Base-by-base conservation (phyloP, 73 alveolate genomes). In the Paramecium octaurelia region DNA sequence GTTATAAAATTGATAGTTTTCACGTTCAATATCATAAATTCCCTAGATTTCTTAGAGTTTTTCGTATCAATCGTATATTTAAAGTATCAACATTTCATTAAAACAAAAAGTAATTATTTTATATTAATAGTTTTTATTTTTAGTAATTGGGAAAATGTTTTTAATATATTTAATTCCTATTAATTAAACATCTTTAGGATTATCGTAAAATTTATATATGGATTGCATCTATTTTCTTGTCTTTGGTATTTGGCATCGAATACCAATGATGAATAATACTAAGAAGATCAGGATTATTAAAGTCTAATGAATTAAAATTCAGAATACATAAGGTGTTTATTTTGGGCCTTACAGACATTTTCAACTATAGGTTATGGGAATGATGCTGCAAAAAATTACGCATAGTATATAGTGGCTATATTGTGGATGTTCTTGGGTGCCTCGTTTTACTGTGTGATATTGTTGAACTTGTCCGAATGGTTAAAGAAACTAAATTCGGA, bases 401-500 rank as follows among this genome's bases (percentile, higher is more conserved):
- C 59, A 9, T 34, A 73, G n/a, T 73, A 35, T 73, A 18, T 73
- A 35, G 46, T 73, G 4, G 87, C 87, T 8, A 73, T 73, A 20
- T 10, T 73, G n/a, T 73, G 87, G 87, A 73, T 73, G 57, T 73
- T 73, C 5, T 73, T 34, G 18, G 87, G 87, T 35, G 87, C 87
- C 0, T 34, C 87, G 16, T 73, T 73, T 73, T 36, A 73, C 16
- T 34, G 87, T 73, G 57, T 73, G 21, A 43, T 73, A 16, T 36
- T 73, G 27, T 20, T 34, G 16, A 73, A 40, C 35, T 11, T 73
- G 38, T 36, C 60, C 8, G 87, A 35, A n/a, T 73, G 59, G 87
- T 40, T 73, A 9, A 36, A 73, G 38, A 40, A 73, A 73, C 8
- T 73, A 36, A 40, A 73, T 73, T 31, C 87, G 4, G 87, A 73